These are phyloP conservation scores for Erysimum pusillum DNA, from an alignment of 441 rosid species.

Conservation along the genomic window DNA sequence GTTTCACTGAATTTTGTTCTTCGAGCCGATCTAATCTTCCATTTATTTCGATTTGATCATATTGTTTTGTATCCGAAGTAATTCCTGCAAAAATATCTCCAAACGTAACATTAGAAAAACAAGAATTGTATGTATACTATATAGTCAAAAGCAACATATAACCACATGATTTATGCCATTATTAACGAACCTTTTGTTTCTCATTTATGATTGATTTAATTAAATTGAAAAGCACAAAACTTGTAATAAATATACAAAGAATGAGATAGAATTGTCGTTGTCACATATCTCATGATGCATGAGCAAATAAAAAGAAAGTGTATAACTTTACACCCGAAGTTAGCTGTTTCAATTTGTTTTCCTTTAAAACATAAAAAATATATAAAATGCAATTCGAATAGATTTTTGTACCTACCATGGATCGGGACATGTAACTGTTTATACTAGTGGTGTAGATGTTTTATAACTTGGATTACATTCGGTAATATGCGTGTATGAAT, in stretches of 20 bases:
- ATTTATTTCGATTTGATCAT: constrained; percentile 60
- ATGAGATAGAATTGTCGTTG: constrained; percentile 44
- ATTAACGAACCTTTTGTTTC: constrained; percentile 15
- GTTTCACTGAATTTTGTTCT: constrained; percentile 72
- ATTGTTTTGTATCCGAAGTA: constrained; percentile 64
- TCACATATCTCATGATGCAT: constrained; percentile 55
- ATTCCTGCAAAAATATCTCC: constrained; percentile 58
- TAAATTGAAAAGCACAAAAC: constrained; percentile 7
- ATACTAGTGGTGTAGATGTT: background rate
- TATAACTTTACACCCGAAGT: constrained; percentile 36
- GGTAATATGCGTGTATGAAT: background rate
- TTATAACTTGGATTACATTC: background rate
- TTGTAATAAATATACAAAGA: constrained; percentile 38
- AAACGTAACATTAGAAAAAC: background rate
- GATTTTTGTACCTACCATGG: constrained; percentile 11
- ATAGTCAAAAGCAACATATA: constrained; percentile 24
- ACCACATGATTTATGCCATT: constrained; percentile 25
- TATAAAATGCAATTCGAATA: constrained; percentile 12
- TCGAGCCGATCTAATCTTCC: constrained; percentile 63
- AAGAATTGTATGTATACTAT: background rate
- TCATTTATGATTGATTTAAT: constrained; percentile 10
- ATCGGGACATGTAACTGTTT: background rate
- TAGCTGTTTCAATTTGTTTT: constrained; percentile 22
- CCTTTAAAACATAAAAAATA: background rate
- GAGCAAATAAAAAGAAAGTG: constrained; percentile 22